A percentile compares a stretch with the other conserved stretches of the same genome.
Evolutionary conservation across 768 basidiomycete species (phyloP).

Genomic region (Hericium alpestre): DNA sequence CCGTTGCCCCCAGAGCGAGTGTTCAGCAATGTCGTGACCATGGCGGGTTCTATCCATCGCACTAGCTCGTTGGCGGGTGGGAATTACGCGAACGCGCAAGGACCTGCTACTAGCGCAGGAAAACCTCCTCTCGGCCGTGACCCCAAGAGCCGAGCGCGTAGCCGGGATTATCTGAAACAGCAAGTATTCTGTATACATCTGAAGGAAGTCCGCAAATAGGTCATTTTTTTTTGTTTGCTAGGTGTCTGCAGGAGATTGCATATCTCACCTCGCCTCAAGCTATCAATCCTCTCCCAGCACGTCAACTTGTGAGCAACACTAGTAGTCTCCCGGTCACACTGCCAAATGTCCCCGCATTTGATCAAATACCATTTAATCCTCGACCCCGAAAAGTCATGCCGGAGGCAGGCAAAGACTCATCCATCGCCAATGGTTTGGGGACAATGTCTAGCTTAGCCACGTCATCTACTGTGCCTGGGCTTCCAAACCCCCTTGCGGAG

Average conservation of each 20-base stretch:
- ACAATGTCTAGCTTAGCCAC: constrained; percentile 42
- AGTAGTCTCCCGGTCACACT: constrained; percentile 47
- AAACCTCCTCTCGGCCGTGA: constrained; percentile 78
- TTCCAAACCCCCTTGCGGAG: constrained; percentile 37
- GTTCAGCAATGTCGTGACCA: constrained; percentile 20
- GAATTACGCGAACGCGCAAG: too few relatives aligned
- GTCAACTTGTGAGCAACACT: constrained; percentile 62
- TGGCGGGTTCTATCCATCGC: too few relatives aligned
- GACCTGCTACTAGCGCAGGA: constrained; percentile 31
- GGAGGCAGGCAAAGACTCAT: constrained; percentile 63
- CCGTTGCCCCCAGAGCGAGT: constrained; percentile 59
- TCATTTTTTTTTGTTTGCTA: constrained; percentile 18
- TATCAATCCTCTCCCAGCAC: constrained; percentile 90
- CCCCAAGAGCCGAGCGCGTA: constrained; percentile 90
- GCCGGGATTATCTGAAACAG: constrained; percentile 96
- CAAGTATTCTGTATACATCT: constrained; percentile 68
- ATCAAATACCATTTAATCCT: constrained; percentile 64
- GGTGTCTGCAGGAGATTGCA: constrained; percentile 95
- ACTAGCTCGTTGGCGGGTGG: too few relatives aligned
- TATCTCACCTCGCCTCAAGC: constrained; percentile 96
- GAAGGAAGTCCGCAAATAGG: constrained; percentile 59
- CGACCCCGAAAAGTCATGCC: constrained; percentile 75
- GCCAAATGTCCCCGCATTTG: constrained; percentile 66
- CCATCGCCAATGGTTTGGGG: constrained; percentile 50
- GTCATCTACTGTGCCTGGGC: constrained; percentile 34